These are phyloP conservation scores for Dalbergia cultrata DNA, from an alignment of 306 rosid genomes.

Conservation along the genomic window DNA sequence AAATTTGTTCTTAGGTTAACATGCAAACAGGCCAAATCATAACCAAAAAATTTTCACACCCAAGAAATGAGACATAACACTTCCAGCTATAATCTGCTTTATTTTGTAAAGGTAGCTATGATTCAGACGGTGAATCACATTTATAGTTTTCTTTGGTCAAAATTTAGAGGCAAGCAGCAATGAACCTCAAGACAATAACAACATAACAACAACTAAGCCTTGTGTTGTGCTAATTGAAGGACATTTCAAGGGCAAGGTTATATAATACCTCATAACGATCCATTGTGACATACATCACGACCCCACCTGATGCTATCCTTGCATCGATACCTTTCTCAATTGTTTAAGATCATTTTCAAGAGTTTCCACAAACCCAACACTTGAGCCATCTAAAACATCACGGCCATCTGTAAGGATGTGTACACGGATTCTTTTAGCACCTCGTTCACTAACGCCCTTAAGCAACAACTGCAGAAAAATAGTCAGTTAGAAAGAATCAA, in stretches of 20 bases:
- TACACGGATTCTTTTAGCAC: slow-evolving; percentile 87
- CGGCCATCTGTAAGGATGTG: slow-evolving; percentile 97
- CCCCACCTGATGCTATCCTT: slow-evolving; percentile 97
- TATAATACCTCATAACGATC: slow-evolving; percentile 86
- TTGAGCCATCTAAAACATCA: slow-evolving; percentile 98
- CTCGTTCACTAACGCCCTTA: slow-evolving; percentile 81
- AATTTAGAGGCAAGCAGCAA: neutral
- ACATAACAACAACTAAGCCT: neutral
- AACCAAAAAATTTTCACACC: neutral
- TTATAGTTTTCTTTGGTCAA: neutral
- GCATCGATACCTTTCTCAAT: slow-evolving; percentile 89
- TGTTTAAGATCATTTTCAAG: slow-evolving; percentile 80
- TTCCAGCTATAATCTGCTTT: neutral
- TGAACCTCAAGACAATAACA: neutral
- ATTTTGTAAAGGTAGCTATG: neutral
- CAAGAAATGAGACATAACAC: neutral
- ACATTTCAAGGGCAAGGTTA: neutral
- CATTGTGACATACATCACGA: slow-evolving; percentile 98
- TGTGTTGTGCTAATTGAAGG: neutral
- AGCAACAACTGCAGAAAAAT: slow-evolving; percentile 75
- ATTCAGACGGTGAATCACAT: neutral
- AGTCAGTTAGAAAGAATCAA: slow-evolving; percentile 16
- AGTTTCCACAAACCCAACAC: slow-evolving; percentile 85
- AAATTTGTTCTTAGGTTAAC: neutral
- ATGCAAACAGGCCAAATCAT: neutral